Conservation (phyloP, 1,284 basidiomycete species). For the Omphalotus olearius region DNA sequence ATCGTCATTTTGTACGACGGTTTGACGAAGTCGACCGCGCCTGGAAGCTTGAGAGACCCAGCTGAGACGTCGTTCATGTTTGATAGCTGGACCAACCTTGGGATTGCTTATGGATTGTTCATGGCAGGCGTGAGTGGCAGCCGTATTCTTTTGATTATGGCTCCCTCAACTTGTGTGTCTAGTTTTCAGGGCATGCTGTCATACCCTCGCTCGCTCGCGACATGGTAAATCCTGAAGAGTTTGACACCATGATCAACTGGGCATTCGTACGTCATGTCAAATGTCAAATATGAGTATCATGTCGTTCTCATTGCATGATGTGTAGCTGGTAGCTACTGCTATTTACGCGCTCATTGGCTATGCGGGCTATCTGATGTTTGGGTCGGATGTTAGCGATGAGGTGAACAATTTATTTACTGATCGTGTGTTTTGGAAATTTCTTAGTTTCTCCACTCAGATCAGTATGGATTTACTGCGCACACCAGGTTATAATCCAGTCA, state of each 20-base stretch:
- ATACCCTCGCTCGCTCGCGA: constrained; percentile 88
- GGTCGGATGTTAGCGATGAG: constrained; percentile 78
- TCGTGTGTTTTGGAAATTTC: constrained; percentile 1
- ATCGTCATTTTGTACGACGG: constrained; percentile 85
- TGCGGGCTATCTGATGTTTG: constrained; percentile 89
- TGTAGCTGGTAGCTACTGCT: constrained; percentile 68
- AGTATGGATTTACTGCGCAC: constrained; percentile 81
- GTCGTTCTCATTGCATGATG: constrained; percentile 7
- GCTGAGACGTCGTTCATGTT: constrained; percentile 67
- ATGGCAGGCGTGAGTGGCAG: constrained; percentile 80
- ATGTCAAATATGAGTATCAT: background rate
- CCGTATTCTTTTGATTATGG: background rate
- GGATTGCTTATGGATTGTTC: constrained; percentile 82
- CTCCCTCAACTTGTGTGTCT: constrained; percentile 3
- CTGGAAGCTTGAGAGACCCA: constrained; percentile 80
- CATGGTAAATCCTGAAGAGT: constrained; percentile 82
- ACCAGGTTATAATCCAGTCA: constrained; percentile 65
- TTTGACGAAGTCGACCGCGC: constrained; percentile 69
- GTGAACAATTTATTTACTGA: constrained; percentile 34
- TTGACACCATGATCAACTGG: constrained; percentile 80
- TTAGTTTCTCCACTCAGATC: constrained; percentile 45
- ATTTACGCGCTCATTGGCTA: constrained; percentile 81
- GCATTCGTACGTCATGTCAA: constrained; percentile 55
- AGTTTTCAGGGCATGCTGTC: constrained; percentile 92
- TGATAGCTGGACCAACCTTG: constrained; percentile 56